Evolutionary conservation across 129 eudicot genomes (phyloP).

Genomic region (Oenanthe sinensis): DNA sequence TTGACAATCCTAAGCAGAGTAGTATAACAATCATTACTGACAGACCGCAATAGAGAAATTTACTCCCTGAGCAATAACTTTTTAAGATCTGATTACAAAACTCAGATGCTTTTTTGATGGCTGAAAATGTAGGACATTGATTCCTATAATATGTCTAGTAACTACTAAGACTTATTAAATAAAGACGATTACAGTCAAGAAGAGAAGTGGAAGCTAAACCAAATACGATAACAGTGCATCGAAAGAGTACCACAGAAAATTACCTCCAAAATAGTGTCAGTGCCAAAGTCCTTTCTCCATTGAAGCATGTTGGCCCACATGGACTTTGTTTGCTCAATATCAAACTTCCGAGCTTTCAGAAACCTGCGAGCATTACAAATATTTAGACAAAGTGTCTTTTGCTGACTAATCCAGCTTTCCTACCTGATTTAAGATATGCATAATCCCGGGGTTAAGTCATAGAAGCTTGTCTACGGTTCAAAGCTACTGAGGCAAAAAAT

Average conservation of each 20-base stretch:
- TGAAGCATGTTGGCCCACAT: slow-evolving; percentile 87
- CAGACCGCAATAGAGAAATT: not conserved
- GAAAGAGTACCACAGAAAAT: not conserved
- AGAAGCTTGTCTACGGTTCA: not conserved
- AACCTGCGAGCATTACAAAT: slow-evolving; percentile 38
- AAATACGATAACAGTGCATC: not conserved
- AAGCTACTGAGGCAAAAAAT: not conserved
- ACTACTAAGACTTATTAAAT: not conserved
- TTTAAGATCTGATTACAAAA: not conserved
- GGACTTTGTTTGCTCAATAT: slow-evolving; percentile 49
- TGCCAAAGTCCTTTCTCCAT: slow-evolving; percentile 89
- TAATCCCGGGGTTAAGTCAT: not conserved
- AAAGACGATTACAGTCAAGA: not conserved
- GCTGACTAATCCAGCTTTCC: not conserved
- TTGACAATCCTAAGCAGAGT: not conserved
- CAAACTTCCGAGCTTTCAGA: slow-evolving; percentile 68
- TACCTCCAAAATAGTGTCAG: slow-evolving; percentile 68
- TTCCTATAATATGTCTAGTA: not conserved
- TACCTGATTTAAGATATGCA: not conserved
- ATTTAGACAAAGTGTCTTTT: not conserved
- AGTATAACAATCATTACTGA: not conserved
- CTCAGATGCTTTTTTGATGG: not conserved
- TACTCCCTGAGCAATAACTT: not conserved
- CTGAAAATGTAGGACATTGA: not conserved
- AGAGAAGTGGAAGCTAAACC: not conserved